Evolutionary conservation across 768 basidiomycete species (phyloP), one percentile per base, ranked within the genome.

Genomic region (Melanogaster broomeanus): DNA sequence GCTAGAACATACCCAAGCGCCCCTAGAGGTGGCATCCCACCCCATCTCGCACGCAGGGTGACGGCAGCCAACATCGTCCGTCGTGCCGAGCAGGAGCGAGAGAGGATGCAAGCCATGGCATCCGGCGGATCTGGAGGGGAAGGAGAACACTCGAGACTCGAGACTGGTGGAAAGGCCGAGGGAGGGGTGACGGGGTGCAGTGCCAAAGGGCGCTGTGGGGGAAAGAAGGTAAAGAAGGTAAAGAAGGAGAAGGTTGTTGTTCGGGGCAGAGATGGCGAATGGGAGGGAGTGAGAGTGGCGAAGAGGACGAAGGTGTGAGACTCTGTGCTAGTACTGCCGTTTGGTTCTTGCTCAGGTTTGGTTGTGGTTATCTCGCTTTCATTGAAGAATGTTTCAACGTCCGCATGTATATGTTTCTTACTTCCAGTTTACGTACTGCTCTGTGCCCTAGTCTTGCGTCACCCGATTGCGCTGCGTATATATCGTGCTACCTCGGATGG

Each of bases 201-300:
- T 4, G 28, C 12, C 6, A 15, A 45, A 15, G 33, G 50, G 6
- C 19, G 45, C 10, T 31, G 18, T 4, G 42, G 22, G 13, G 37
- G 45, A 16, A 55, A 56, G 53, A 43, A 75, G 73, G 48, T 79
- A 77, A 55, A 56, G 52, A 42, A 75, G 73, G 47, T 79, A 77
- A n/a, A n/a, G n/a, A n/a, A n/a, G n/a, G n/a, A n/a, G n/a, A n/a
- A n/a, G n/a, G n/a, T n/a, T n/a, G 59, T 75, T 79, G 39, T 88
- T 84, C 58, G 85, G 90, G 72, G 88, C 84, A 44, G 82, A 82
- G 53, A 87, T 93, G 85, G 84, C 83, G n/a, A 83, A 83, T 21
- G 76, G 77, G 46, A 94, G 93, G 74, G 43, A 24, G 35, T 39
- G 24, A 57, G 58, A 9, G 40, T 31, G 25, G 10, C 33, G n/a